Percentiles rank a stretch among this genome's conserved stretches.
phyloP scores from a whole-genome alignment of 2,329 filamentous ascomycete species.

The Beauveria sp. region DNA sequence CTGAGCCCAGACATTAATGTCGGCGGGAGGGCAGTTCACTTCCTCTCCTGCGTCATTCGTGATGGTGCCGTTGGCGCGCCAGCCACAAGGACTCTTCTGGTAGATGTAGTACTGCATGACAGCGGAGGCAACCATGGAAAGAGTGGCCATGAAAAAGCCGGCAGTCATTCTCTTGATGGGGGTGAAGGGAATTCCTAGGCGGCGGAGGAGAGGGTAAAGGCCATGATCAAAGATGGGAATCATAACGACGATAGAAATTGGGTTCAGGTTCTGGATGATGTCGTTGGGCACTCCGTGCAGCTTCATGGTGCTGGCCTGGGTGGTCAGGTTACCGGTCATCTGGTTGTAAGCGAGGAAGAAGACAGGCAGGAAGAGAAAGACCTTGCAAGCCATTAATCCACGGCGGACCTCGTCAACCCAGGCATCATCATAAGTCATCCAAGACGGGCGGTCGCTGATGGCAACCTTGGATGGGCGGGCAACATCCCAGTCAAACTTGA shows the following conservation, averaged over 20 bases:
- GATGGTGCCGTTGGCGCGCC: conserved; percentile 34
- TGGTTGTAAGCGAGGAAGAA: conserved; percentile 54
- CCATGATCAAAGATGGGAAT: conserved; percentile 63
- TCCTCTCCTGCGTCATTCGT: conserved; percentile 15
- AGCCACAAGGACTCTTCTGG: conserved; percentile 51
- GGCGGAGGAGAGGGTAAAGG: conserved; percentile 61
- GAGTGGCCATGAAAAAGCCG: conserved; percentile 58
- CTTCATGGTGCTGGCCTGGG: conserved; percentile 59
- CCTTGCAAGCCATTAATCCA: conserved; percentile 60
- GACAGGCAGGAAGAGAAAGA: conserved; percentile 64
- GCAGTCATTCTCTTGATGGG: conserved; percentile 69
- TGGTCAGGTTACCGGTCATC: conserved; percentile 52
- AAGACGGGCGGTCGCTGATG: conserved; percentile 47
- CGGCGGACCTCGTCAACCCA: conserved; percentile 75
- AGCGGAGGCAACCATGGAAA: conserved; percentile 52
- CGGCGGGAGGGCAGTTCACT: conserved; percentile 44
- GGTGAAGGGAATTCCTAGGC: conserved; percentile 56
- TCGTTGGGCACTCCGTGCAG: conserved; percentile 70
- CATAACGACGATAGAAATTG: conserved; percentile 67
- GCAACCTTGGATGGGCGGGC: conserved; percentile 60
- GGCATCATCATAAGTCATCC: conserved; percentile 78
- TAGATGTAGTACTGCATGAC: conserved; percentile 59
- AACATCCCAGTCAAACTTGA: conserved; percentile 59
- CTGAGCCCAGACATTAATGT: conserved; percentile 59
- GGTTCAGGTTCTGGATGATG: conserved; percentile 67